Percentiles rank a stretch among this genome's conserved stretches.
Evolutionary conservation across 2,329 filamentous ascomycete genomes (phyloP).

Genomic region (Fusarium chaquense): DNA sequence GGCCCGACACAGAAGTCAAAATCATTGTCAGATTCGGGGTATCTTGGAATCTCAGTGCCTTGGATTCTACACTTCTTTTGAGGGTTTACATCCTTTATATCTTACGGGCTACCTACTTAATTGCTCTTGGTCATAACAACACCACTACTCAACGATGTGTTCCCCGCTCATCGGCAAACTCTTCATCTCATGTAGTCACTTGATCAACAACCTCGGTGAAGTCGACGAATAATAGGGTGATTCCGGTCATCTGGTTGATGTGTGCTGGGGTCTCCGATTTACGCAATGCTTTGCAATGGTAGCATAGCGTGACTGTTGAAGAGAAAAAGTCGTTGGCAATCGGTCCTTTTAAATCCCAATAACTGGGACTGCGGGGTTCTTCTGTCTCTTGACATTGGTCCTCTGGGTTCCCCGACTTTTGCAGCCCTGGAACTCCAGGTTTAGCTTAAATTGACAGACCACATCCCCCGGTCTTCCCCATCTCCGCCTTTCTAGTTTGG

Average conservation of each 20-base stretch:
- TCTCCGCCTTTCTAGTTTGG: constrained; percentile 10
- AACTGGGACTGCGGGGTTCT: constrained; percentile 1
- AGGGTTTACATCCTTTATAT: constrained; percentile 1
- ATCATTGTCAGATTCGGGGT: constrained; percentile 1
- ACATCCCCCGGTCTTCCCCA: constrained; percentile 11
- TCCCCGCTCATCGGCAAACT: constrained; percentile 12
- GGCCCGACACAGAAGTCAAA: background rate
- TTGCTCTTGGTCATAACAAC: background rate
- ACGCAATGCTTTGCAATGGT: constrained; percentile 13
- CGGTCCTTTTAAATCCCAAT: constrained; percentile 15
- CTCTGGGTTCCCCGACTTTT: background rate
- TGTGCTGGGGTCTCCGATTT: background rate
- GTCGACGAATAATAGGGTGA: background rate
- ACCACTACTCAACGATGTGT: background rate
- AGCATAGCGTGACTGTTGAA: background rate
- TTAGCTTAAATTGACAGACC: constrained; percentile 1
- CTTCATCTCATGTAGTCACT: background rate
- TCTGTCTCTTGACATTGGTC: background rate
- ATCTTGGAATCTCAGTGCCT: background rate
- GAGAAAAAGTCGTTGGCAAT: background rate
- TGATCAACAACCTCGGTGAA: background rate
- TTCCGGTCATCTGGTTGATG: constrained; percentile 2
- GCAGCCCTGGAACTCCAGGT: background rate
- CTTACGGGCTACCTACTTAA: background rate
- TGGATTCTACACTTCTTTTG: background rate